Percentiles rank a stretch among this genome's conserved stretches.
phyloP scores from a whole-genome alignment of 139 green algal genomes.

The Coelastrella sp. region DNA sequence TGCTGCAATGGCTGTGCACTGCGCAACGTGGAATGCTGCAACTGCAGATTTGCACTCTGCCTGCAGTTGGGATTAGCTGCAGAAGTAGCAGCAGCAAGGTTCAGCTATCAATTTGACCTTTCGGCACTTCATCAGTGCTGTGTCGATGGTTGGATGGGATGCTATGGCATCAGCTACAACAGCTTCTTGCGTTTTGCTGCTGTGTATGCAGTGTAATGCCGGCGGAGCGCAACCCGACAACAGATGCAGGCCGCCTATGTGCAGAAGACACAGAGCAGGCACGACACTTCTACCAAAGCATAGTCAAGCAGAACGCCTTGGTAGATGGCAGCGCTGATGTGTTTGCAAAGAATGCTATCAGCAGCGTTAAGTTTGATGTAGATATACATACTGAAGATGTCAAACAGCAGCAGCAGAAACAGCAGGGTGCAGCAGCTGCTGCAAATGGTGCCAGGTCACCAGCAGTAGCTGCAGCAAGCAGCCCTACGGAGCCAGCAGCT shows the following conservation, averaged over 20 bases:
- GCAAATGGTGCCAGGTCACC: not conserved
- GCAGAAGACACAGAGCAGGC: slow-evolving; percentile 20
- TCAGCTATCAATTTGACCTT: no score
- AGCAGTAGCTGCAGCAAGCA: not conserved
- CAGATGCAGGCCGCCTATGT: slow-evolving; percentile 22
- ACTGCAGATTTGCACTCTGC: no score
- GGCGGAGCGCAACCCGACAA: slow-evolving; percentile 1
- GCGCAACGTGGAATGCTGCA: no score
- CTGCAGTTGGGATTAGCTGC: no score
- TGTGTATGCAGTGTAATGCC: slow-evolving; percentile 42
- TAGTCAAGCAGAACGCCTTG: not conserved
- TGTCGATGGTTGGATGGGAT: no score
- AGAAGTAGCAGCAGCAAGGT: no score
- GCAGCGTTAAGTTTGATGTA: slow-evolving; percentile 2
- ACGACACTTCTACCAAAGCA: slow-evolving; percentile 1
- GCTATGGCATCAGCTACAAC: no score
- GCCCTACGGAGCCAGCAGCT: no score
- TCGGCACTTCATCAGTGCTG: no score
- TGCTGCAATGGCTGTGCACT: not conserved
- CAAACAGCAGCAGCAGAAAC: not conserved
- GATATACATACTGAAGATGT: no score
- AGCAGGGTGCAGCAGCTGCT: slow-evolving; percentile 10
- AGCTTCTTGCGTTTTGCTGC: not conserved
- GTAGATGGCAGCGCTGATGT: not conserved
- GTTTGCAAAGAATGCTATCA: not conserved